phyloP scores from a whole-genome alignment of 2,329 filamentous ascomycete genomes.

The Leptographium procerum region DNA sequence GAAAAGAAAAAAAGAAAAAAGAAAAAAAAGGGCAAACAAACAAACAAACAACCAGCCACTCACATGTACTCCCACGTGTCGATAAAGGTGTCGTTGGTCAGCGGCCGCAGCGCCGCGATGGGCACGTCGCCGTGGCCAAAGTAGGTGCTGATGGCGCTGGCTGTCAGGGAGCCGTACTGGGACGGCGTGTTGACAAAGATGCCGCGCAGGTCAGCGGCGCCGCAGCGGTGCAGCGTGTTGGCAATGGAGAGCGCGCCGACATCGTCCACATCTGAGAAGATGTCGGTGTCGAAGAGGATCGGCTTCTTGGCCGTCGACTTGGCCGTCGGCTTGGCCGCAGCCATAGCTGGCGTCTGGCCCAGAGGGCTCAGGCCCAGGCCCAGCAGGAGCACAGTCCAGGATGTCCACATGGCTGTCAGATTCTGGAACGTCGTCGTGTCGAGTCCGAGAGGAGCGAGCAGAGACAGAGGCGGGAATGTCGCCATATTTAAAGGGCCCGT shows the following conservation, averaged over 20 bases:
- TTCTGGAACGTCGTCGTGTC: not conserved
- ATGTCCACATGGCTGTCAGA: not conserved
- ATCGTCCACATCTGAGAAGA: slow-evolving; percentile 36
- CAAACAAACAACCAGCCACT: not conserved
- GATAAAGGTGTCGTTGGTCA: slow-evolving; percentile 31
- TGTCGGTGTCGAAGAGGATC: slow-evolving; percentile 34
- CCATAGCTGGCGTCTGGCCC: not conserved
- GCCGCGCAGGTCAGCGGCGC: slow-evolving; percentile 21
- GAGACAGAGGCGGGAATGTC: not conserved
- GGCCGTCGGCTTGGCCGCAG: not conserved
- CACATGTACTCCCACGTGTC: slow-evolving; percentile 19
- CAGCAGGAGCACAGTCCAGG: not conserved
- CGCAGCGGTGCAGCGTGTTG: slow-evolving; percentile 2
- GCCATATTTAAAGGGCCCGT: not conserved
- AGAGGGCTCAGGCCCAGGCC: not conserved
- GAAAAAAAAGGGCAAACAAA: too few species aligned
- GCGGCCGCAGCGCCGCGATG: slow-evolving; percentile 27
- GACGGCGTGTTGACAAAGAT: slow-evolving; percentile 31
- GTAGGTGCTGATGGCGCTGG: slow-evolving; percentile 28
- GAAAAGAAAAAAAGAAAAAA: too few species aligned
- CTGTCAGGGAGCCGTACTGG: slow-evolving; percentile 28
- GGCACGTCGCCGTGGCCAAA: slow-evolving; percentile 25
- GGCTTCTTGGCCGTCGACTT: slow-evolving; percentile 22
- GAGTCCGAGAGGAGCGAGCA: not conserved
- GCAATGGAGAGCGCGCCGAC: slow-evolving; percentile 8